These are phyloP conservation scores for Aspergillus melleus DNA, from an alignment of 2,329 filamentous ascomycete genomes.

Conservation along the genomic window DNA sequence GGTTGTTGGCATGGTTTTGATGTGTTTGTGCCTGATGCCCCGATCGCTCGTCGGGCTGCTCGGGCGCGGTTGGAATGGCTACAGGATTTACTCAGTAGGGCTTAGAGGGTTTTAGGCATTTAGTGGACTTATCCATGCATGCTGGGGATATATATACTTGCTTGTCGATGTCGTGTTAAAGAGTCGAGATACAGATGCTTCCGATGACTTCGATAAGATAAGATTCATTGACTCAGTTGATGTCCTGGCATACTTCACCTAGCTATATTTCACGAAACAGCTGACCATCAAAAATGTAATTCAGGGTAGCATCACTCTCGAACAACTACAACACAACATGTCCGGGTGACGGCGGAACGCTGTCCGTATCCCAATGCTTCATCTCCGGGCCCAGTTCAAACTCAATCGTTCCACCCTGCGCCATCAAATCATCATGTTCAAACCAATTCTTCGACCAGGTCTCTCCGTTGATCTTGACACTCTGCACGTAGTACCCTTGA, in stretches of 20 bases:
- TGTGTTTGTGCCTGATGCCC: conserved; percentile 11
- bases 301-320: not conserved
- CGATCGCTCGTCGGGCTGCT: conserved; percentile 4
- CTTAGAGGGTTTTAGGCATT: not conserved
- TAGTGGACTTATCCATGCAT: not conserved
- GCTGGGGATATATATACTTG: no score
- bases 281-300: no score
- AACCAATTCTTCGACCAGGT: conserved; percentile 58
- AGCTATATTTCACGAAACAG: no score
- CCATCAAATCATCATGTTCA: conserved; percentile 49
- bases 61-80: conserved; percentile 8
- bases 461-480: conserved; percentile 54
- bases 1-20: conserved; percentile 19
- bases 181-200: no score
- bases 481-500: conserved; percentile 54
- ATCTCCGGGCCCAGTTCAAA: conserved; percentile 45
- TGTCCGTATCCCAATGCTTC: conserved; percentile 50
- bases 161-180: no score
- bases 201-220: no score
- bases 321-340: conserved; percentile 18
- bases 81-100: conserved; percentile 1
- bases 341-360: conserved; percentile 53
- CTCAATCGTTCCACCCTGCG: conserved; percentile 48
- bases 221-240: no score
- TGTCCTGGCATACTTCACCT: no score